A percentile compares a stretch with the other conserved stretches of the same genome.
phyloP scores from a whole-genome alignment of 495 filamentous ascomycete genomes.

The Trichoderma reesei region DNA sequence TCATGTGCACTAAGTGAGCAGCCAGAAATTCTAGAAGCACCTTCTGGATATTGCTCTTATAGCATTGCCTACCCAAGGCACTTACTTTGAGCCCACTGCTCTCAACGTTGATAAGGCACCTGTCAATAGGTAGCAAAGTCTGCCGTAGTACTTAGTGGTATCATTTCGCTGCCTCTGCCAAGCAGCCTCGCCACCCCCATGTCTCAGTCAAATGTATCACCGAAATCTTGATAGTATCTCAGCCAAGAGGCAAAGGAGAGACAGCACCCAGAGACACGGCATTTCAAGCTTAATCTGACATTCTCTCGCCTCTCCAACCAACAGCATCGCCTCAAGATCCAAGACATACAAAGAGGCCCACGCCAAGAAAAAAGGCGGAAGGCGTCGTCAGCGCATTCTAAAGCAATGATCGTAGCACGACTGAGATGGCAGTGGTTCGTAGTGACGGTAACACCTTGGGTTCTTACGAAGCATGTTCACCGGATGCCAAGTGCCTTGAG shows the following conservation, averaged over 20 bases:
- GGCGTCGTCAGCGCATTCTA: background rate
- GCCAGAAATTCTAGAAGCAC: too few species aligned
- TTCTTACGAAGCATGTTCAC: too few species aligned
- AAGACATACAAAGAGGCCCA: background rate
- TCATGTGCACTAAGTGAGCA: too few species aligned
- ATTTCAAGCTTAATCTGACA: constrained; percentile 8
- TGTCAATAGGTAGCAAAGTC: too few species aligned
- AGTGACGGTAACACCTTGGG: background rate
- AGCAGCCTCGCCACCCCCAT: background rate
- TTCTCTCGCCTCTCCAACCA: background rate
- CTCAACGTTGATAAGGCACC: too few species aligned
- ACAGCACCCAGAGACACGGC: background rate
- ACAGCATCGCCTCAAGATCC: background rate
- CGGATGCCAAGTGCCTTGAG: too few species aligned
- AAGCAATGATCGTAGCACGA: background rate
- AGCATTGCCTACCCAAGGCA: too few species aligned
- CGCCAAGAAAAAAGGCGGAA: background rate
- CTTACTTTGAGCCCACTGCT: too few species aligned
- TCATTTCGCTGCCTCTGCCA: background rate
- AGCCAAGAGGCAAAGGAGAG: background rate
- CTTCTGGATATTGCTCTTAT: too few species aligned
- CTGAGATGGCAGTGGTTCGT: background rate
- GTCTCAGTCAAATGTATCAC: background rate
- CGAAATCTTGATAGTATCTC: background rate
- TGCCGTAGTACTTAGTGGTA: too few species aligned